Conservation (phyloP, 495 filamentous ascomycete genomes). For the Neurospora cerealis region DNA sequence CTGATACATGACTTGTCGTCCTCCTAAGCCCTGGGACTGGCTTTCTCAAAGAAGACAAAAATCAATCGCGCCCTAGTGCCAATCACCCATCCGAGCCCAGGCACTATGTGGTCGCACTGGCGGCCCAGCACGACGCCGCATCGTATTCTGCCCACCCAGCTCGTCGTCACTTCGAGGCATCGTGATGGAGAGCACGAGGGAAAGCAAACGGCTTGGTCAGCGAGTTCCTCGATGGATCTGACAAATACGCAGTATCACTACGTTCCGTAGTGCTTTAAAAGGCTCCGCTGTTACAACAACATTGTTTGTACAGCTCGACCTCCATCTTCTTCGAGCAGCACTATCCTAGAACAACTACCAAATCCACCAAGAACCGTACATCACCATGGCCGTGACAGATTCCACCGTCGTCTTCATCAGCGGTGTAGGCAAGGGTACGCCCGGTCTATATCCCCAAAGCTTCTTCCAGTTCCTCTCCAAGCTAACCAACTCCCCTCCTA, state of each 20-base stretch:
- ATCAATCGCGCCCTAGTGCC: not conserved
- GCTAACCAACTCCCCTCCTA: too few relatives aligned
- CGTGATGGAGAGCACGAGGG: not conserved
- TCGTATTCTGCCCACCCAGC: not conserved
- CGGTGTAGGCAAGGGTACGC: slow-evolving; percentile 7
- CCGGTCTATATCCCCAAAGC: too few relatives aligned
- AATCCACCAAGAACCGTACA: not conserved
- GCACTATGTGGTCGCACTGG: not conserved
- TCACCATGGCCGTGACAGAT: not conserved
- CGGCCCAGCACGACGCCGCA: not conserved
- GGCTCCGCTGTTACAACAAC: not conserved
- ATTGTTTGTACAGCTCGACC: not conserved
- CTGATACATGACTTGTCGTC: not conserved
- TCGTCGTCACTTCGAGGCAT: not conserved
- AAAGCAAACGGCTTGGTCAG: not conserved
- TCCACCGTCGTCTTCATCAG: slow-evolving; percentile 10
- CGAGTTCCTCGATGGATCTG: not conserved
- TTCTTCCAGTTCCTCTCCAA: too few relatives aligned
- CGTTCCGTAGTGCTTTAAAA: not conserved
- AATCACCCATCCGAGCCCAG: not conserved
- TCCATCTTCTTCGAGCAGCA: not conserved
- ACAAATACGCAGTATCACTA: not conserved
- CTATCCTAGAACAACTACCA: not conserved
- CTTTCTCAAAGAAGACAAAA: not conserved
- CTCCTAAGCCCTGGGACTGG: not conserved